Conservation (phyloP, 1,139 yeast genomes). For the Zygosaccharomyces pseudobailii region DNA sequence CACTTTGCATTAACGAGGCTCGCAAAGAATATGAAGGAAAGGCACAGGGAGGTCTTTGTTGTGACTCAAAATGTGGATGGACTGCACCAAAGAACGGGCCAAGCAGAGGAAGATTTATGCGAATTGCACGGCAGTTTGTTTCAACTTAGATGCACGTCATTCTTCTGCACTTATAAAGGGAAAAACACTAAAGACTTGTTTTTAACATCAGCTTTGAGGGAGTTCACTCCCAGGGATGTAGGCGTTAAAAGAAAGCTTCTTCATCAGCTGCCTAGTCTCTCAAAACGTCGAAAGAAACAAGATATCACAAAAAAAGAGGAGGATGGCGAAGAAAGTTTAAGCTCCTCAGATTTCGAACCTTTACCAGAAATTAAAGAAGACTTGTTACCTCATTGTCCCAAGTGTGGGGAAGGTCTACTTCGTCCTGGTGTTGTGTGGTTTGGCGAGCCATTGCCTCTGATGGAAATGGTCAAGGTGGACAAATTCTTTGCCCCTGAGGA, state of each 20-base stretch:
- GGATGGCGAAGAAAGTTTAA: slow-evolving; percentile 15
- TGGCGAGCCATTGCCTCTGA: slow-evolving; percentile 75
- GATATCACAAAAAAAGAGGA: slow-evolving; percentile 1
- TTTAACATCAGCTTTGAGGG: slow-evolving; percentile 52
- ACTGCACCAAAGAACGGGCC: slow-evolving; percentile 60
- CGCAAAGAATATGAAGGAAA: slow-evolving; percentile 34
- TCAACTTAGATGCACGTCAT: slow-evolving; percentile 67
- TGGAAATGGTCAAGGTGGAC: slow-evolving; percentile 61
- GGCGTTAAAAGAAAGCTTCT: slow-evolving; percentile 7
- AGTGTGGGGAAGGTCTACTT: slow-evolving; percentile 54
- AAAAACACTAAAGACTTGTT: slow-evolving; percentile 53
- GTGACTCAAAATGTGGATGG: slow-evolving; percentile 86
- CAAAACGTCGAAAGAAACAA: slow-evolving; percentile 15
- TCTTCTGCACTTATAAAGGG: slow-evolving; percentile 60
- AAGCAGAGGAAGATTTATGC: slow-evolving; percentile 45
- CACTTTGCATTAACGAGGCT: slow-evolving; percentile 65
- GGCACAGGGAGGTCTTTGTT: slow-evolving; percentile 43
- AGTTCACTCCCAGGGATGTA: slow-evolving; percentile 25
- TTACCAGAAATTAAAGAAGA: slow-evolving; percentile 43
- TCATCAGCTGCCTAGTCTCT: slow-evolving; percentile 5
- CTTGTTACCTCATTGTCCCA: slow-evolving; percentile 74
- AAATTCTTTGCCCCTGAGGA: slow-evolving; percentile 44
- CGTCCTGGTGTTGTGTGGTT: slow-evolving; percentile 94
- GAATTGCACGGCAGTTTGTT: slow-evolving; percentile 81
- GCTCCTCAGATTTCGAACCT: slow-evolving; percentile 47